Conservation (phyloP, 371 early-diverging fungal species). For the Mucor indicus region DNA sequence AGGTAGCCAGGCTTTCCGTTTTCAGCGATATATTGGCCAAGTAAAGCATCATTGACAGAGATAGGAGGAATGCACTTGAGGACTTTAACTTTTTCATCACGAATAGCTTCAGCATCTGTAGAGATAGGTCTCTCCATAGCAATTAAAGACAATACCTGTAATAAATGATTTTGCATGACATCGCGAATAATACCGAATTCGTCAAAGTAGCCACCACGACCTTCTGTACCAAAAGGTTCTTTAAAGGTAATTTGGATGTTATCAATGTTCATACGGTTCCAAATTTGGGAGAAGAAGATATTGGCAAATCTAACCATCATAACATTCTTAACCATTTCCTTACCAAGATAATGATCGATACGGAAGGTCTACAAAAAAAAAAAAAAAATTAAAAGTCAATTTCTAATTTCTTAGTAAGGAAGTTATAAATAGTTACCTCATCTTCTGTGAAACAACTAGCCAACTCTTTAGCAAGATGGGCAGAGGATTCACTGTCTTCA, state of each 20-base stretch:
- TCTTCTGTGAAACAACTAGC: slow-evolving; percentile 78
- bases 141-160: slow-evolving; percentile 86
- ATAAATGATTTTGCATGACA: slow-evolving; percentile 97
- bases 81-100: slow-evolving; percentile 89
- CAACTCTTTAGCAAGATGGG: slow-evolving; percentile 65
- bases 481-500: slow-evolving; percentile 76
- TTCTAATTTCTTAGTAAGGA: background rate
- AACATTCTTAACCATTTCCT: slow-evolving; percentile 76
- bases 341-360: slow-evolving; percentile 98
- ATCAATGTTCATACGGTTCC: slow-evolving; percentile 87
- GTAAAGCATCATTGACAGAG: slow-evolving; percentile 67
- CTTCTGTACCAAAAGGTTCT: slow-evolving; percentile 97
- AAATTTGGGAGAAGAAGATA: slow-evolving; percentile 86
- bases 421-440: slow-evolving; percentile 48
- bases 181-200: slow-evolving; percentile 98
- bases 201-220: slow-evolving; percentile 99
- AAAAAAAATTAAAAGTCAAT: no score
- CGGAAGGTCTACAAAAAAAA: slow-evolving; percentile 74
- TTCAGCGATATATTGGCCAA: slow-evolving; percentile 88
- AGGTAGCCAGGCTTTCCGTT: slow-evolving; percentile 81
- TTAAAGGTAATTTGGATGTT: slow-evolving; percentile 98
- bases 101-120: slow-evolving; percentile 82
- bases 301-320: slow-evolving; percentile 94
- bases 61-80: slow-evolving; percentile 79
- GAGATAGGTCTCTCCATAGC: slow-evolving; percentile 91